These are phyloP conservation scores for Calonectria pauciramosa DNA, from an alignment of 2,329 filamentous ascomycete species.

Conservation along the genomic window DNA sequence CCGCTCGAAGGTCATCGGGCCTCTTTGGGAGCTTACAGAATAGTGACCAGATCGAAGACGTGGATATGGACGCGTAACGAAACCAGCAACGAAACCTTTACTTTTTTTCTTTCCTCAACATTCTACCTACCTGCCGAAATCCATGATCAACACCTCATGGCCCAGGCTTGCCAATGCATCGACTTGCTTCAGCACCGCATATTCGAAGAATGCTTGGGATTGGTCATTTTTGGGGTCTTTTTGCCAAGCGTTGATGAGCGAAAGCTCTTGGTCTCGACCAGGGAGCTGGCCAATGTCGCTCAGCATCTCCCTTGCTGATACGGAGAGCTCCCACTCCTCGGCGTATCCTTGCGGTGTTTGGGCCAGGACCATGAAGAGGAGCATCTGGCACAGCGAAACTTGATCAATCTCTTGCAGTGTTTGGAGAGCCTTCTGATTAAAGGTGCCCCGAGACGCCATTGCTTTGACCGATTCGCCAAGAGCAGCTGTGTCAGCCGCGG, in stretches of 20 bases:
- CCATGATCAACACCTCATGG: constrained; percentile 56
- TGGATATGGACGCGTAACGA: constrained; percentile 13
- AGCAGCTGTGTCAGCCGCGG: constrained; percentile 56
- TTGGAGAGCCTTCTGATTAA: constrained; percentile 45
- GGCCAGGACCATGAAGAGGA: constrained; percentile 63
- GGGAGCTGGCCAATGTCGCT: constrained; percentile 61
- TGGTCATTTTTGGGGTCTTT: constrained; percentile 55
- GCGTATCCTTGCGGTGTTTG: constrained; percentile 58
- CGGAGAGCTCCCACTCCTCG: constrained; percentile 61
- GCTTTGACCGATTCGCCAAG: constrained; percentile 44
- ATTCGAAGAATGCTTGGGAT: constrained; percentile 62
- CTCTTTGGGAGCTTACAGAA: constrained; percentile 6
- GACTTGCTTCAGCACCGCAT: constrained; percentile 63
- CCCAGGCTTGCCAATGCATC: constrained; percentile 62
- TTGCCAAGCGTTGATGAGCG: constrained; percentile 60
- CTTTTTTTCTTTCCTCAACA: not conserved
- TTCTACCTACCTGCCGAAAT: constrained; percentile 50
- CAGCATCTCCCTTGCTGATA: constrained; percentile 61
- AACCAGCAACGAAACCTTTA: not conserved
- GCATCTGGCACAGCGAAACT: constrained; percentile 65
- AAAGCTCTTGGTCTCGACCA: constrained; percentile 60
- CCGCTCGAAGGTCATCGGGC: constrained; percentile 22
- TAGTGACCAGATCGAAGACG: constrained; percentile 5
- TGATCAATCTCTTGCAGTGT: constrained; percentile 62
- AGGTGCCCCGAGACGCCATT: constrained; percentile 36